Percentiles rank a stretch among this genome's conserved stretches.
Evolutionary conservation across 1,139 yeast species (phyloP).

Genomic region (Geotrichum aggregatum): DNA sequence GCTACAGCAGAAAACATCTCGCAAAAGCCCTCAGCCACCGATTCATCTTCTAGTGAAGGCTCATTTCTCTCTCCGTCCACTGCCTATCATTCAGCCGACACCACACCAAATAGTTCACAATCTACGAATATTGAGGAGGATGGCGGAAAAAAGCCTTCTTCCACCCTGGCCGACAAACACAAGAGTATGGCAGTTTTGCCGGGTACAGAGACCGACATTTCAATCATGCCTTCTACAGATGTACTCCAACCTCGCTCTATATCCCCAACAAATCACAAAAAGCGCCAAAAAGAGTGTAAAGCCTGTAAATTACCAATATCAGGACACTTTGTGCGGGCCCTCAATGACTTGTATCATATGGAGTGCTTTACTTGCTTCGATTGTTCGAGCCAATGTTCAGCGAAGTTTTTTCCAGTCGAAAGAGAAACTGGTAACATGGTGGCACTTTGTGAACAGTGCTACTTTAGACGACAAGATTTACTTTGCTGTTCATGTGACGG

Average conservation of each 20-base stretch:
- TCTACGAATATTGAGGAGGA: not conserved
- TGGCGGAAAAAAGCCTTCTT: conserved; percentile 9
- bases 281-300: conserved; percentile 44
- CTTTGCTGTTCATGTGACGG: conserved; percentile 80
- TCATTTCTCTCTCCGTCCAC: not conserved
- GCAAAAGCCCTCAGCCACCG: not conserved
- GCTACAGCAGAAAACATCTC: not conserved
- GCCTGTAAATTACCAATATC: conserved; percentile 64
- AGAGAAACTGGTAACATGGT: conserved; percentile 49
- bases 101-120: not conserved
- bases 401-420: conserved; percentile 64
- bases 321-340: conserved; percentile 83
- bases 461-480: conserved; percentile 75
- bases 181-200: conserved; percentile 20
- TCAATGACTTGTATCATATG: conserved; percentile 74
- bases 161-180: conserved; percentile 14
- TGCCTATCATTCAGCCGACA: not conserved
- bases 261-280: conserved; percentile 16
- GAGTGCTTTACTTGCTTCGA: conserved; percentile 83
- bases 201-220: not conserved
- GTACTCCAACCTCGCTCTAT: conserved; percentile 11
- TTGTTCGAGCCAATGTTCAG: conserved; percentile 71
- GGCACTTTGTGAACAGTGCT: conserved; percentile 89
- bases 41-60: not conserved
- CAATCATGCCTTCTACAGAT: conserved; percentile 7